Evolutionary conservation across 2,329 filamentous ascomycete genomes (phyloP).

Genomic region (Periconia sp.): DNA sequence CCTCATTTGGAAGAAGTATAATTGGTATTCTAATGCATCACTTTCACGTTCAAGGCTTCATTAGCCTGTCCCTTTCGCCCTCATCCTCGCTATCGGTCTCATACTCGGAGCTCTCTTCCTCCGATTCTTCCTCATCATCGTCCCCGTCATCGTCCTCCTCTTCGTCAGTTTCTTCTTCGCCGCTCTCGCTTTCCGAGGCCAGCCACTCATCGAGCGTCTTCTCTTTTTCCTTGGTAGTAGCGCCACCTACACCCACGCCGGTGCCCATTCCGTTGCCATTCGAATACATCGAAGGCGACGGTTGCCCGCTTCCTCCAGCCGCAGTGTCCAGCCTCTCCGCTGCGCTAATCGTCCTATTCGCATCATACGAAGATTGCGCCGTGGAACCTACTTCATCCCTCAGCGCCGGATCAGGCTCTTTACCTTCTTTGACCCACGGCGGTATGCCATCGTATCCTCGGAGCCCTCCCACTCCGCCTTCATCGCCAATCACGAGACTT

Average conservation of each 20-base stretch:
- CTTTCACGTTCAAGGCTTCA: slow-evolving; percentile 24
- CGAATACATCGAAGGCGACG: slow-evolving; percentile 45
- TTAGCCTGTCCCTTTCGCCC: slow-evolving; percentile 40
- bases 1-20: no score
- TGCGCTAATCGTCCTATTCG: slow-evolving; percentile 55
- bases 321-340: slow-evolving; percentile 66
- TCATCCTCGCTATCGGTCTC: slow-evolving; percentile 49
- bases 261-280: slow-evolving; percentile 50
- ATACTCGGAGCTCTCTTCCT: slow-evolving; percentile 63
- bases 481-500: slow-evolving; percentile 79
- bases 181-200: slow-evolving; percentile 58
- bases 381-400: slow-evolving; percentile 56
- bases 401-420: slow-evolving; percentile 75
- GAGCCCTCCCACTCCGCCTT: slow-evolving; percentile 67
- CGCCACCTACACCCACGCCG: slow-evolving; percentile 9
- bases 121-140: slow-evolving; percentile 39
- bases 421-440: slow-evolving; percentile 78
- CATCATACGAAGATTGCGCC: slow-evolving; percentile 33
- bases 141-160: slow-evolving; percentile 58
- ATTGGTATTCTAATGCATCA: no score
- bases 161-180: slow-evolving; percentile 52
- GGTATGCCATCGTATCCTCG: slow-evolving; percentile 82
- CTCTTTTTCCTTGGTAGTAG: slow-evolving; percentile 48
- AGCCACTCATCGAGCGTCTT: slow-evolving; percentile 95
- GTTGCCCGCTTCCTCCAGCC: slow-evolving; percentile 42